Conservation (phyloP, 768 basidiomycete genomes). For the Dioszegia hungarica region DNA sequence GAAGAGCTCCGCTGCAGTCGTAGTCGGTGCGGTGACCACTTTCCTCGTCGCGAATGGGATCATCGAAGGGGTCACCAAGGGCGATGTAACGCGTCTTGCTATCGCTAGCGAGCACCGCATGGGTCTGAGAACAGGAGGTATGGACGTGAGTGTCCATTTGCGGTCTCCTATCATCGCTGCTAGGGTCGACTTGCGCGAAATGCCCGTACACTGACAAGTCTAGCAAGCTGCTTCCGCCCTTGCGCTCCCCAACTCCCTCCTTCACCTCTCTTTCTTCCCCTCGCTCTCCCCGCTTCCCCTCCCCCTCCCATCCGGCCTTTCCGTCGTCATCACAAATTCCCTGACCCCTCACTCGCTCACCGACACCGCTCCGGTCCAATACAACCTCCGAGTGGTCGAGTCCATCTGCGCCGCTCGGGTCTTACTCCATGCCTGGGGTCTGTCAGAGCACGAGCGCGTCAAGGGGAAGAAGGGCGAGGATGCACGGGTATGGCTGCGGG, state of each 20-base stretch:
- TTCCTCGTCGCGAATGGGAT: slow-evolving; percentile 75
- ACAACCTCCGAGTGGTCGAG: slow-evolving; percentile 91
- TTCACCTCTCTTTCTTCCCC: slow-evolving; percentile 79
- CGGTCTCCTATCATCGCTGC: not conserved
- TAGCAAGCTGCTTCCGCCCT: slow-evolving; percentile 71
- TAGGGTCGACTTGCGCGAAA: too few relatives aligned
- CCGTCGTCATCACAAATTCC: slow-evolving; percentile 77
- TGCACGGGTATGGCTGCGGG: slow-evolving; percentile 18
- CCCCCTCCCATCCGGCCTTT: slow-evolving; percentile 57
- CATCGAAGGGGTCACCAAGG: slow-evolving; percentile 57
- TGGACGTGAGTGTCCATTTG: slow-evolving; percentile 55
- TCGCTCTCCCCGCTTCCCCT: slow-evolving; percentile 63
- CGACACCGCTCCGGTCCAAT: slow-evolving; percentile 66
- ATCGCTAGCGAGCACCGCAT: slow-evolving; percentile 82
- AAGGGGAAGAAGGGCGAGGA: slow-evolving; percentile 5
- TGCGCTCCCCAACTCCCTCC: slow-evolving; percentile 62
- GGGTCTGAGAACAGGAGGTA: slow-evolving; percentile 56
- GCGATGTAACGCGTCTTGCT: slow-evolving; percentile 68
- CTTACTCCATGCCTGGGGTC: slow-evolving; percentile 59
- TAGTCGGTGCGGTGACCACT: slow-evolving; percentile 75
- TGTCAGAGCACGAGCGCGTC: slow-evolving; percentile 6
- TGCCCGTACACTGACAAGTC: not conserved
- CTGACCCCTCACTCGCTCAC: slow-evolving; percentile 77
- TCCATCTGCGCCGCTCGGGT: slow-evolving; percentile 73
- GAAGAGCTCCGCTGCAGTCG: slow-evolving; percentile 67